Evolutionary conservation across 106 monocot species (phyloP), one percentile per base, ranked within the genome.

Genomic region (Chionographis japonica): DNA sequence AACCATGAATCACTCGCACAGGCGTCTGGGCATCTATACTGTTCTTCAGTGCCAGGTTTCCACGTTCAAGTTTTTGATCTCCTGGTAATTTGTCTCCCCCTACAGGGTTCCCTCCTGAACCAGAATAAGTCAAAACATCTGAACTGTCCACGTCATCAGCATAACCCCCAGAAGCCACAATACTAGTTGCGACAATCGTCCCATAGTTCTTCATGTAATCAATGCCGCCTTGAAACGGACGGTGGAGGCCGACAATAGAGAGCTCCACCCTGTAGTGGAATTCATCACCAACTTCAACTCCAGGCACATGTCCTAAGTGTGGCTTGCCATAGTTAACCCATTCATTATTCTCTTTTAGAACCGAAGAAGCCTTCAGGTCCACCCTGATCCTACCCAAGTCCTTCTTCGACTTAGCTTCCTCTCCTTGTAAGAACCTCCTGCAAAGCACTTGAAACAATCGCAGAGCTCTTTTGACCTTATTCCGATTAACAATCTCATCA

Each of bases 261-360:
- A 97, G 83, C 60, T 97, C 89, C 4, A 86, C 76, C 62, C 95
- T 82, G 60, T 77, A 97, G 4, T 85, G 86, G 60, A 97, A 97
- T 58, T 97, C 86, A 79, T 97, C 95, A 3, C 95, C 95, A 73
- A 97, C 74, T 78, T 97, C 92, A 36, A 89, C 89, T 43, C 94
- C 94, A 62, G 83, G 86, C 5, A 97, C 82, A 55, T 46, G 2
- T 42, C 91, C 95, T 64, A 91, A 37, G 27, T 83, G 78, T 10
- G 80, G 72, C 36, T 80, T 73, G 50, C 79, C 79, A 55, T 37
- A 37, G 52, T 82, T 86, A 41, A 76, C 75, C 74, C 71, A 81
- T 11, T 69, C 64, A 18, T 81, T 74, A 50, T 65, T 74, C n/a
- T 75, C 65, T 66, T 86, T 91, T 19, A 86, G 78, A 50, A 84